Evolutionary conservation across 805 yeast genomes (phyloP).

Genomic region (Candida lessepsii): DNA sequence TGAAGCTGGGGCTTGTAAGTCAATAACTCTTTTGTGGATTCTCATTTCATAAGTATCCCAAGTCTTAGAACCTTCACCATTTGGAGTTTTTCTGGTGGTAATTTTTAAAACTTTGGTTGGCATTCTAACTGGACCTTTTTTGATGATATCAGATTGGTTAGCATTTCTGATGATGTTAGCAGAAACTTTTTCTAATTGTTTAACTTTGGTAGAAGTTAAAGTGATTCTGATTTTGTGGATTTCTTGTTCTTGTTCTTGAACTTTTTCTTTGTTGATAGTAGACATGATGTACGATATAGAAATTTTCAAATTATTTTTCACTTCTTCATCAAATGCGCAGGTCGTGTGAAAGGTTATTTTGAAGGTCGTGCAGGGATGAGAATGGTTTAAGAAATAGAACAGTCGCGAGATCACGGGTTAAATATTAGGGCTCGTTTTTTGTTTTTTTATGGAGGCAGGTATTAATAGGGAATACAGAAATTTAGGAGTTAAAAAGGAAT

Average conservation of each 20-base stretch:
- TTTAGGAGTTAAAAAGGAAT: too few relatives aligned
- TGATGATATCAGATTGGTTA: conserved; percentile 72
- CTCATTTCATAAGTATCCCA: conserved; percentile 99
- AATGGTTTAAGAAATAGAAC: too few relatives aligned
- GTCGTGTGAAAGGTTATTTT: background rate
- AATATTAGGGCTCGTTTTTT: too few relatives aligned
- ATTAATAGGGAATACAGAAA: too few relatives aligned
- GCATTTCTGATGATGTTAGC: conserved; percentile 88
- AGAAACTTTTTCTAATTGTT: conserved; percentile 96
- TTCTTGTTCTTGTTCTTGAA: conserved; percentile 76
- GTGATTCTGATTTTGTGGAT: conserved; percentile 98
- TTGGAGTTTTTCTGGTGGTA: conserved; percentile 99
- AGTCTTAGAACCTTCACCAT: conserved; percentile 99
- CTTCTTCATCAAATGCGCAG: too few relatives aligned
- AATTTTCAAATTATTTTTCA: conserved; percentile 6
- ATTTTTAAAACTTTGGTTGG: conserved; percentile 98
- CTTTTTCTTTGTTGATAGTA: conserved; percentile 83
- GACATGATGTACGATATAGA: conserved; percentile 52
- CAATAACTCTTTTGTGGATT: conserved; percentile 99
- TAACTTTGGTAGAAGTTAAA: conserved; percentile 97
- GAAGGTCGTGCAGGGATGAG: too few relatives aligned
- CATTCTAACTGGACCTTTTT: conserved; percentile 99
- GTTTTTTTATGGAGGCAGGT: too few relatives aligned
- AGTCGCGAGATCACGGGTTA: too few relatives aligned
- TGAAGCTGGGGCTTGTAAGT: conserved; percentile 94